Percentiles rank a stretch among this genome's conserved stretches.
These are phyloP conservation scores for Novymonas esmeraldas DNA, from an alignment of 208 protist genomes.

Conservation along the genomic window DNA sequence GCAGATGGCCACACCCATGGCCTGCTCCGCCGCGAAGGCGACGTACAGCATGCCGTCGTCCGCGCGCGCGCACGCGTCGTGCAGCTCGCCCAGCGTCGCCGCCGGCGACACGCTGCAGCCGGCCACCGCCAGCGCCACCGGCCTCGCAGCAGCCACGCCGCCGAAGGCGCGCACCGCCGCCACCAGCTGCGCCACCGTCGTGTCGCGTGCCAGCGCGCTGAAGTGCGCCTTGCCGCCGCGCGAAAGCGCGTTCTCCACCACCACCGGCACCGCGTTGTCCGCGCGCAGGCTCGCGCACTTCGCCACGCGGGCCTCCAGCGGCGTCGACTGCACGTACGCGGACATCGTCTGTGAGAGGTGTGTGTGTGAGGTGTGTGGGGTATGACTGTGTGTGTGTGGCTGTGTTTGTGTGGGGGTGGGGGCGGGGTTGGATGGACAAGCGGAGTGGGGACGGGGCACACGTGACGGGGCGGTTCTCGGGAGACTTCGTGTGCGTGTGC, in stretches of 20 bases:
- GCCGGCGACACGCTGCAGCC: constrained; percentile 24
- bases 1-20: too few relatives aligned
- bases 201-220: constrained; percentile 28
- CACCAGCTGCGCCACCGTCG: constrained; percentile 33
- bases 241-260: constrained; percentile 21
- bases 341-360: constrained; percentile 7
- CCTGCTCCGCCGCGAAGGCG: constrained; percentile 26
- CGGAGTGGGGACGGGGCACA: too few relatives aligned
- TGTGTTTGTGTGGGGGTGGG: neutral
- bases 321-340: constrained; percentile 23
- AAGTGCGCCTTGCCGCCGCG: constrained; percentile 36
- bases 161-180: constrained; percentile 24
- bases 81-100: constrained; percentile 35
- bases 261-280: constrained; percentile 14
- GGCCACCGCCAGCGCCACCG: constrained; percentile 30
- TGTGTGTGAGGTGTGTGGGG: too few relatives aligned
- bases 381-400: neutral
- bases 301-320: constrained; percentile 22
- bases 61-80: constrained; percentile 31
- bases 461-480: too few relatives aligned
- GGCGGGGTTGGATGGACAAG: too few relatives aligned
- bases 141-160: constrained; percentile 18
- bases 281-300: constrained; percentile 20
- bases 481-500: too few relatives aligned
- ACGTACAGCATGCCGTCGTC: constrained; percentile 50